Percentiles rank a stretch among this genome's conserved stretches.
Conservation (phyloP, 2,329 filamentous ascomycete species). For the Talaromyces sp. region DNA sequence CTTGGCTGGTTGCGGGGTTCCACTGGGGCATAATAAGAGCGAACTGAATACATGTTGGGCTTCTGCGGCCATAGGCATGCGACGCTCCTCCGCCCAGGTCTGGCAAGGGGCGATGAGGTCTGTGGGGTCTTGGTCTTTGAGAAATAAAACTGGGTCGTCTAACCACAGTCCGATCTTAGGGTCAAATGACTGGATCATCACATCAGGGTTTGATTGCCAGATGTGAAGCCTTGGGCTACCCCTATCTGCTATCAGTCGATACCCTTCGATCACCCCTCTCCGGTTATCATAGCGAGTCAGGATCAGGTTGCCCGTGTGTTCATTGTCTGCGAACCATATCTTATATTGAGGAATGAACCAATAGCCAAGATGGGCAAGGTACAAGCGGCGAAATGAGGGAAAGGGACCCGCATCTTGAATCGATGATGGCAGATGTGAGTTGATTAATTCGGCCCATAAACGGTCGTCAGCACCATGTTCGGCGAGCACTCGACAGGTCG, state of each 20-base stretch:
- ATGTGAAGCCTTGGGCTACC: slow-evolving; percentile 57
- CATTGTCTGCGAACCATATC: slow-evolving; percentile 81
- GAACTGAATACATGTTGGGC: slow-evolving; percentile 63
- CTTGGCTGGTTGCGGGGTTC: slow-evolving; percentile 45
- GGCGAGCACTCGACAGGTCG: slow-evolving; percentile 64
- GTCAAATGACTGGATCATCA: slow-evolving; percentile 72
- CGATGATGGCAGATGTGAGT: slow-evolving; percentile 64
- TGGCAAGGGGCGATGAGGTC: slow-evolving; percentile 29
- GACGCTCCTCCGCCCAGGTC: slow-evolving; percentile 42
- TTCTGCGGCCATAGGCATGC: slow-evolving; percentile 58
- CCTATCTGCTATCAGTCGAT: slow-evolving; percentile 71
- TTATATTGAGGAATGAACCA: slow-evolving; percentile 84
- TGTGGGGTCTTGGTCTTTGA: slow-evolving; percentile 43
- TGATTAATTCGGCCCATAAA: slow-evolving; percentile 72
- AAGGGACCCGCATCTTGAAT: slow-evolving; percentile 62
- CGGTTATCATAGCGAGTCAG: slow-evolving; percentile 75
- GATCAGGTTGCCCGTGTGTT: slow-evolving; percentile 73
- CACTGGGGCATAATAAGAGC: slow-evolving; percentile 64
- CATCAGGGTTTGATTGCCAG: slow-evolving; percentile 67
- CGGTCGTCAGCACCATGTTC: slow-evolving; percentile 65
- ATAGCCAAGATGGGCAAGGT: slow-evolving; percentile 71
- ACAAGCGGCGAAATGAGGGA: slow-evolving; percentile 70
- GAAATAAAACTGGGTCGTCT: slow-evolving; percentile 70
- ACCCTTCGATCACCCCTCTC: slow-evolving; percentile 76
- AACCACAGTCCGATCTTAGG: slow-evolving; percentile 72